Percentiles rank a stretch among this genome's conserved stretches.
phyloP scores from a whole-genome alignment of 108 stramenopile genomes.

The Discostella stelligeroides region DNA sequence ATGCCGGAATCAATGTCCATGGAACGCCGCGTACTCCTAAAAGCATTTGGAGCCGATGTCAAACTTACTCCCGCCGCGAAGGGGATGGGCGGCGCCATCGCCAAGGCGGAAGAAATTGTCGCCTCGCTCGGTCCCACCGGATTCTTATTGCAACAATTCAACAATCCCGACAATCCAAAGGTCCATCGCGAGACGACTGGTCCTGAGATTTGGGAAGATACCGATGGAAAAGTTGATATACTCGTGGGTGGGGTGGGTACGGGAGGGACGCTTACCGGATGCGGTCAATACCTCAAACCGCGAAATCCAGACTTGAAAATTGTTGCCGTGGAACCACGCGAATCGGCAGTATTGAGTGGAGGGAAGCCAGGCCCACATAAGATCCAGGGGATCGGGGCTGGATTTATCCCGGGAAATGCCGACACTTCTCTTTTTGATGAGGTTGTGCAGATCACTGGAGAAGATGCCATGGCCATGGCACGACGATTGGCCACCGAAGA shows the following conservation, averaged over 20 bases:
- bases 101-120: slow-evolving; percentile 73
- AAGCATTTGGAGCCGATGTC: slow-evolving; percentile 80
- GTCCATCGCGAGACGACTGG: slow-evolving; percentile 84
- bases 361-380: slow-evolving; percentile 85
- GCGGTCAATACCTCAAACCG: slow-evolving; percentile 73
- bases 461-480: slow-evolving; percentile 71
- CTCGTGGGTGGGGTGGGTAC: slow-evolving; percentile 89
- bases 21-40: slow-evolving; percentile 86
- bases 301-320: slow-evolving; percentile 73
- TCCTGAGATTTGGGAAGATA: slow-evolving; percentile 79
- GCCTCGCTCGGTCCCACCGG: slow-evolving; percentile 52
- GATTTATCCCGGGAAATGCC: slow-evolving; percentile 87
- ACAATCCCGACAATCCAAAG: slow-evolving; percentile 94
- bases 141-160: slow-evolving; percentile 89
- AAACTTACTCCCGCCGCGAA: slow-evolving; percentile 79
- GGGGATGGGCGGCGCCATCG: slow-evolving; percentile 86
- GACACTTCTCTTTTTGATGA: slow-evolving; percentile 78
- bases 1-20: slow-evolving; percentile 92
- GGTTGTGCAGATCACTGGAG: slow-evolving; percentile 61
- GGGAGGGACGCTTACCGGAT: slow-evolving; percentile 83
- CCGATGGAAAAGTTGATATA: slow-evolving; percentile 81
- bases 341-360: slow-evolving; percentile 70
- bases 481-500: slow-evolving; percentile 65
- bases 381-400: slow-evolving; percentile 91
- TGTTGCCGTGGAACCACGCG: slow-evolving; percentile 76